phyloP scores from a whole-genome alignment of 345 rosid species.

The Raphanus sativus region DNA sequence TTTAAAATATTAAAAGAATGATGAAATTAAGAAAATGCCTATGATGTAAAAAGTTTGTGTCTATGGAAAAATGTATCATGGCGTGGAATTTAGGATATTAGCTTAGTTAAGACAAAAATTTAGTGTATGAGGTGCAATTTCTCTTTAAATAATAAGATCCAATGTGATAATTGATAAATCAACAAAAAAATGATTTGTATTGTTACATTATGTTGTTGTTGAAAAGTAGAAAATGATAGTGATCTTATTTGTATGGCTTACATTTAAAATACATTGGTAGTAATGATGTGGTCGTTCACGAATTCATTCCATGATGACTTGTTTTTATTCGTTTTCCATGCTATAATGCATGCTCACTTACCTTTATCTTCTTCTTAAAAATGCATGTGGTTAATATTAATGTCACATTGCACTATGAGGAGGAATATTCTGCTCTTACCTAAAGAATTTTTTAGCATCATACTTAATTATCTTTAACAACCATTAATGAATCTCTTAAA shows the following conservation, averaged over 20 bases:
- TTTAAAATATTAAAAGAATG: no score
- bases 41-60: no score
- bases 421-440: conserved; percentile 42
- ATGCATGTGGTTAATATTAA: neutral
- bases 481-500: conserved; percentile 40
- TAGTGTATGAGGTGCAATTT: no score
- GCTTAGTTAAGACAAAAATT: no score
- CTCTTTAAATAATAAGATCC: neutral
- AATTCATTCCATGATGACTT: conserved; percentile 14
- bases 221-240: conserved; percentile 13
- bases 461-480: conserved; percentile 32
- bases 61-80: no score
- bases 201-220: neutral
- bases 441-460: conserved; percentile 42
- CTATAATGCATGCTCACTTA: neutral
- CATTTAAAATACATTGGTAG: neutral
- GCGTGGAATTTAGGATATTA: no score
- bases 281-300: neutral
- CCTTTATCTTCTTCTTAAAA: neutral
- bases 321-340: neutral
- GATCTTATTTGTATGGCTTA: conserved; percentile 17
- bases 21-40: no score
- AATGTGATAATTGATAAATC: neutral
- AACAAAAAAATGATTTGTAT: neutral
- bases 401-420: neutral